Evolutionary conservation across 2,329 filamentous ascomycete genomes (phyloP).

Genomic region (Blastomyces parvus): DNA sequence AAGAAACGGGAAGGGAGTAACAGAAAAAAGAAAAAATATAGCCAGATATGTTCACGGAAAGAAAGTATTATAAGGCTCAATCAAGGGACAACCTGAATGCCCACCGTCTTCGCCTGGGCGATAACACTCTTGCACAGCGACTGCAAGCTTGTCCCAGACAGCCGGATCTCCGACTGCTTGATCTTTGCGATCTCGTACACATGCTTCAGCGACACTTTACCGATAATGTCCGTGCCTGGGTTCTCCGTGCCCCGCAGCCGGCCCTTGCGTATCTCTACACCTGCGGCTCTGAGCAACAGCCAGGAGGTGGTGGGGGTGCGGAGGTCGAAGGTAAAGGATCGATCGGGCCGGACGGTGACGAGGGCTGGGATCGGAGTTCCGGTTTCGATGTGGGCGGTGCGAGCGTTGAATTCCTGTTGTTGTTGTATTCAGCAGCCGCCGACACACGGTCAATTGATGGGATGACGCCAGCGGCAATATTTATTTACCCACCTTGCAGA

Average conservation of each 20-base stretch:
- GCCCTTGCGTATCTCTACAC: slow-evolving; percentile 60
- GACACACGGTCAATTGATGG: neutral
- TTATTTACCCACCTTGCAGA: slow-evolving; percentile 83
- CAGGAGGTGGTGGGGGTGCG: slow-evolving; percentile 92
- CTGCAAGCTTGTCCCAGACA: slow-evolving; percentile 62
- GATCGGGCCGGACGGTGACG: slow-evolving; percentile 85
- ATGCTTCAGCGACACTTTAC: slow-evolving; percentile 84
- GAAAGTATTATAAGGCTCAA: slow-evolving; percentile 27
- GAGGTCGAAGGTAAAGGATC: slow-evolving; percentile 85
- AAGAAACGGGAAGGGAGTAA: neutral
- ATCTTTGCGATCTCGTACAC: slow-evolving; percentile 97
- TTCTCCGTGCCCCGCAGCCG: slow-evolving; percentile 65
- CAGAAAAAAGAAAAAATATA: neutral
- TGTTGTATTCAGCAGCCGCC: neutral
- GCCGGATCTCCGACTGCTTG: slow-evolving; percentile 67
- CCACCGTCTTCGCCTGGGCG: slow-evolving; percentile 64
- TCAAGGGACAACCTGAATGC: slow-evolving; percentile 59
- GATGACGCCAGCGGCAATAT: slow-evolving; percentile 9
- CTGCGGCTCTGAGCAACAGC: slow-evolving; percentile 74
- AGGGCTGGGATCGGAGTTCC: slow-evolving; percentile 85
- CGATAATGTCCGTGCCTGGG: slow-evolving; percentile 68
- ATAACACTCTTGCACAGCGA: slow-evolving; percentile 66
- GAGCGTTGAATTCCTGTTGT: slow-evolving; percentile 87
- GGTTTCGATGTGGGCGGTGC: slow-evolving; percentile 70
- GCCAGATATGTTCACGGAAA: neutral